Evolutionary conservation across 1,139 yeast genomes (phyloP).

Genomic region (Meyerozyma elateridarum): DNA sequence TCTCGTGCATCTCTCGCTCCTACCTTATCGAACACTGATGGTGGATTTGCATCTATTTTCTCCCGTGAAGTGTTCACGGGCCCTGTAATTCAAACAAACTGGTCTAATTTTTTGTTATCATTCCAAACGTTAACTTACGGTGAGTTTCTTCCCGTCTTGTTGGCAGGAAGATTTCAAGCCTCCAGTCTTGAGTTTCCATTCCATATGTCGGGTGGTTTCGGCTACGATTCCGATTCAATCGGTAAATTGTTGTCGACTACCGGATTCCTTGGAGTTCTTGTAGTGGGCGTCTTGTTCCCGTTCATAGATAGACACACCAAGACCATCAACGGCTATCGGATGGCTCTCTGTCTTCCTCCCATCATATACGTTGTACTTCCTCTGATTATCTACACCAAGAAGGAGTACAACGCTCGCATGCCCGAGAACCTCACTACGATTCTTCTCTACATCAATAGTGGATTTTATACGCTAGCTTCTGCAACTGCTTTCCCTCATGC

Average conservation of each 20-base stretch:
- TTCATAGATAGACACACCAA: constrained; percentile 46
- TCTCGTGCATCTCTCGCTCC: constrained; percentile 9
- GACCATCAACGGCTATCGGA: constrained; percentile 41
- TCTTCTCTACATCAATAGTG: constrained; percentile 7
- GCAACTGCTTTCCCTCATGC: constrained; percentile 39
- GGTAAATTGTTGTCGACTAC: constrained; percentile 53
- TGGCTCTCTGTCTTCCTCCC: constrained; percentile 41
- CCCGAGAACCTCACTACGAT: constrained; percentile 15
- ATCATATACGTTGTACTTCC: constrained; percentile 47
- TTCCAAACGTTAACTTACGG: constrained; percentile 51
- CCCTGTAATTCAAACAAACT: constrained; percentile 36
- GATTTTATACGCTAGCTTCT: constrained; percentile 25
- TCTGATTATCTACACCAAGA: constrained; percentile 37
- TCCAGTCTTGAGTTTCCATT: constrained; percentile 32
- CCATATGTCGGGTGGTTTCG: constrained; percentile 18
- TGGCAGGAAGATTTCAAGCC: constrained; percentile 43
- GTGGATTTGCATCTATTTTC: background rate
- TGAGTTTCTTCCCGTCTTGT: constrained; percentile 57
- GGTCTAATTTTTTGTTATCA: constrained; percentile 39
- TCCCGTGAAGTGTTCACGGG: constrained; percentile 23
- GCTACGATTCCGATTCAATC: constrained; percentile 40
- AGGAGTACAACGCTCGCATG: constrained; percentile 12
- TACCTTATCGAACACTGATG: background rate
- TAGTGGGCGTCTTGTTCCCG: constrained; percentile 51
- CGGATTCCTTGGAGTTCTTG: constrained; percentile 52